phyloP scores from a whole-genome alignment of 768 basidiomycete species.

The Exidia glandulosa region DNA sequence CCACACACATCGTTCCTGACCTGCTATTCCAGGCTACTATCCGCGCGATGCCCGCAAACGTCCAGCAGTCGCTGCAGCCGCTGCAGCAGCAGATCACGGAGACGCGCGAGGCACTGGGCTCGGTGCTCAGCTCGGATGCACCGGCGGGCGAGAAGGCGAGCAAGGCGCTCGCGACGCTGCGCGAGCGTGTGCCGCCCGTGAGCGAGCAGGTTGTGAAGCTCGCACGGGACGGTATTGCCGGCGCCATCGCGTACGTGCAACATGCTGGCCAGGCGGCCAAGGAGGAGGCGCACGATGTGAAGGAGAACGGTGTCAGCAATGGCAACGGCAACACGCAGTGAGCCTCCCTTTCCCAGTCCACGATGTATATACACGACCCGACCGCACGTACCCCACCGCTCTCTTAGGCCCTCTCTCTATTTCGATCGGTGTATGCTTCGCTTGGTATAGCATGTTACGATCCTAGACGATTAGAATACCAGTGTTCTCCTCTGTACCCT shows the following conservation, averaged over 20 bases:
- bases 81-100: slow-evolving; percentile 43
- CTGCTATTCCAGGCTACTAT: slow-evolving; percentile 47
- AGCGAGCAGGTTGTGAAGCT: slow-evolving; percentile 27
- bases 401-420: too few relatives aligned
- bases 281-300: too few relatives aligned
- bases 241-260: slow-evolving; percentile 2
- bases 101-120: slow-evolving; percentile 22
- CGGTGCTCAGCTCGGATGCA: slow-evolving; percentile 35
- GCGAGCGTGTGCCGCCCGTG: slow-evolving; percentile 48
- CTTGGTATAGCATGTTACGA: too few relatives aligned
- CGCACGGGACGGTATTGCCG: slow-evolving; percentile 1
- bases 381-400: too few relatives aligned
- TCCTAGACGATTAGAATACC: too few relatives aligned
- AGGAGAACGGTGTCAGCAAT: background rate
- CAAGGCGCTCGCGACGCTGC: slow-evolving; percentile 46
- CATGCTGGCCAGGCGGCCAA: background rate
- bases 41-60: slow-evolving; percentile 37
- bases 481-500: too few relatives aligned
- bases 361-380: too few relatives aligned
- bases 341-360: too few relatives aligned
- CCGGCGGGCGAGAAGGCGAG: slow-evolving; percentile 52
- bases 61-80: slow-evolving; percentile 51
- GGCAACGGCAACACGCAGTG: background rate
- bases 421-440: too few relatives aligned
- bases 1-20: slow-evolving; percentile 3